Base-by-base conservation (phyloP, 352 stramenopile species). In the Phytophthora agathidicida region DNA sequence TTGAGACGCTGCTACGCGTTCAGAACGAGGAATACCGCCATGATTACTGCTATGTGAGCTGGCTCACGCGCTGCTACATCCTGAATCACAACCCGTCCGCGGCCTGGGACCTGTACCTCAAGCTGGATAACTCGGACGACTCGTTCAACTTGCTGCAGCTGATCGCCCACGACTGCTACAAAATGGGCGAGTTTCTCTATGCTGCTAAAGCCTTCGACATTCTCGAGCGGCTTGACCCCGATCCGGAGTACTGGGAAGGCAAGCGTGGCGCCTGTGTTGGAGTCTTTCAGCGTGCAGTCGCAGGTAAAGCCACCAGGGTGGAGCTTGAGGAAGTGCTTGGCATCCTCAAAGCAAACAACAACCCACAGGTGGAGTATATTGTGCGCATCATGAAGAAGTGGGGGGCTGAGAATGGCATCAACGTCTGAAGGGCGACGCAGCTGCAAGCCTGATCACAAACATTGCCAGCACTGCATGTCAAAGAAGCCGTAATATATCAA, bases 91-190 rank as follows among this genome's bases (percentile, higher is more conserved):
- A 97, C 35, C 90, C 94, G 32, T 94, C 89, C 10, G 93, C 89
- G 8, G 96, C 96, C 8, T 99, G 96, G 96, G 95, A 98, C 36
- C 67, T 98, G 27, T 99, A 98, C 65, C 75, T 99, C 17, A 98
- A 98, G 62, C 96, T 97, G 37, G 94, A 98, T 64, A 98, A 96
- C 65, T 91, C 85, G 55, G 93, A 97, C 61, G 92, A 98, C 26
- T 97, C 88, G 26, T 98, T 98, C 79, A 97, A 98, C 42, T 58
- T 99, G 26, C 77, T 99, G 13, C 91, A 98, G 65, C 76, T 99
- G 13, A 97, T 99, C 39, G 96, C 94, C 14, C 98, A 98, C 55
- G 96, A 99, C 68, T 99, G 94, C 75, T 99, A 99, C 83, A 89
- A 89, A 66, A 98, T 98, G 84, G 96, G 96, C 17, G 91, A 98